Base-by-base conservation (phyloP, 495 filamentous ascomycete species). In the Penicillium coffeae region DNA sequence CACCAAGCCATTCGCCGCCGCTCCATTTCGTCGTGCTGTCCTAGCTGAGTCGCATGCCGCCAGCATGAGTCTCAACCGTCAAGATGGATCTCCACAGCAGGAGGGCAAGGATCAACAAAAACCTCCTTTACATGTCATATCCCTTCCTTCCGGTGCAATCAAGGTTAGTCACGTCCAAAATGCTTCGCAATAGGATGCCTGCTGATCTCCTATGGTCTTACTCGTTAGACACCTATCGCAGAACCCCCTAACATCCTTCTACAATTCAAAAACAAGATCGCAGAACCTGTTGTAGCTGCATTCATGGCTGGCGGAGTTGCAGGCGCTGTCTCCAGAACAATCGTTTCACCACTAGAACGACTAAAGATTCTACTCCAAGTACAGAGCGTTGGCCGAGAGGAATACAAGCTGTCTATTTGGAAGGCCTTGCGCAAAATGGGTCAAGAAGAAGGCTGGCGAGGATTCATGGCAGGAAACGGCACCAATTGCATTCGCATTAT, bases 401-500 rank as follows among this genome's bases (percentile, higher is more conserved):
- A 94, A 59, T 98, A 98, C 69, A 90, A 89, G 63, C 68, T 95
- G 54, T 90, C 89, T 19, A 88, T 96, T 43, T 84, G 84, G 59
- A 86, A 94, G 65, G 94, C 88, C 14, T 77, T 98, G 46, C 76
- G 65, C 44, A 97, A 97, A 71, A 98, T 98, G 84, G 93, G 90
- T 79, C 84, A 75, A 56, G 93, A 98, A 62, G 93, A 98, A 71
- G 93, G 93, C 16, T 96, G 89, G 88, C 82, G 81, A 63, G 93
- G 93, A 2, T 92, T 96, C 57, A 90, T 98, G 90, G 80, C 90
- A 52, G 93, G 93, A 21, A 98, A 98, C 63, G 93, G 93, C 45
- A 95, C 90, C 37, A 98, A 98, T 68, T 98, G 93, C 71, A 90
- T 97, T 58, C 87, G 93, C 41, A 98, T 98, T 45, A 88, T 98